Evolutionary conservation across 176 grass and related monocot genomes (phyloP).

Genomic region (Oryza brachyantha): DNA sequence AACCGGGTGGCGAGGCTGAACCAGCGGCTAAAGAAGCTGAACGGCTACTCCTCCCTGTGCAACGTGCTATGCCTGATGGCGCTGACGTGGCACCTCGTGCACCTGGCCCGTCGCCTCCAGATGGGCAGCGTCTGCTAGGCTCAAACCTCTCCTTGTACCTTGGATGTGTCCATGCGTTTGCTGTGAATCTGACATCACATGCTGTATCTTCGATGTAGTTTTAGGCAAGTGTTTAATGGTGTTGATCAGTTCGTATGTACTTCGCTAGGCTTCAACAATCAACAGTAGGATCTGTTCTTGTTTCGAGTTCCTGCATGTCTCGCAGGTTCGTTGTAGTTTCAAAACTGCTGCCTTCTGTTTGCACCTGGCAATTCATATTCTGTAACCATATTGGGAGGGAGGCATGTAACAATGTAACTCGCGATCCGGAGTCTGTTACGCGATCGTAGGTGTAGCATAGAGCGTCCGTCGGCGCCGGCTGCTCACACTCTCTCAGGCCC

Average conservation of each 20-base stretch:
- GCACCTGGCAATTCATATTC: too few relatives aligned
- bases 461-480: too few relatives aligned
- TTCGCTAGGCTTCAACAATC: not conserved
- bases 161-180: too few relatives aligned
- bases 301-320: not conserved
- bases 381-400: too few relatives aligned
- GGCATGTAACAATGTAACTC: too few relatives aligned
- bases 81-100: conserved; percentile 83
- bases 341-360: not conserved
- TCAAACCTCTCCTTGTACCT: too few relatives aligned
- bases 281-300: not conserved
- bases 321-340: not conserved
- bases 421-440: too few relatives aligned
- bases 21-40: conserved; percentile 58
- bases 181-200: too few relatives aligned
- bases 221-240: not conserved
- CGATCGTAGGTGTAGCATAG: too few relatives aligned
- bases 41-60: conserved; percentile 70
- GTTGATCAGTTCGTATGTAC: not conserved
- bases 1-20: conserved; percentile 41
- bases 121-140: conserved; percentile 34
- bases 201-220: not conserved
- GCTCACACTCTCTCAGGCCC: too few relatives aligned
- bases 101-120: conserved; percentile 56
- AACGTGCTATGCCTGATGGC: conserved; percentile 68